These are phyloP conservation scores for Fusarium duplospermum DNA, from an alignment of 2,329 filamentous ascomycete species.

Conservation along the genomic window DNA sequence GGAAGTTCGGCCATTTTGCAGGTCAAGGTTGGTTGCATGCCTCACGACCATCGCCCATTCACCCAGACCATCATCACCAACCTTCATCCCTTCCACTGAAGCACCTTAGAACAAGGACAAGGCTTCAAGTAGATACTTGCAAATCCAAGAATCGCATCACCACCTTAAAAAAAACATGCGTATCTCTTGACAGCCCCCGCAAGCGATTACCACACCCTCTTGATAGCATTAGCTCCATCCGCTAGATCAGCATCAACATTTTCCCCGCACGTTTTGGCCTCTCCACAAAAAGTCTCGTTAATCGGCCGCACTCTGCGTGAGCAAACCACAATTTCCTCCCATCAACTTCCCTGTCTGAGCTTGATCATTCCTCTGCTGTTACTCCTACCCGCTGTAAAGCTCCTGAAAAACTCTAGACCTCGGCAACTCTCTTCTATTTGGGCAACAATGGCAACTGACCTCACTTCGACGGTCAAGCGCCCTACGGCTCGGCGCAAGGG, in stretches of 20 bases:
- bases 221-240: neutral
- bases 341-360: neutral
- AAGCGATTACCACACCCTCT: neutral
- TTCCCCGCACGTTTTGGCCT: neutral
- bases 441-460: constrained; percentile 22
- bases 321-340: neutral
- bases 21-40: neutral
- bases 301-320: neutral
- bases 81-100: neutral
- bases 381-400: neutral
- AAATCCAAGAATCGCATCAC: neutral
- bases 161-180: neutral
- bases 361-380: neutral
- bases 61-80: neutral
- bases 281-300: neutral
- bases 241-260: neutral
- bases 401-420: neutral
- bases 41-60: neutral
- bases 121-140: neutral
- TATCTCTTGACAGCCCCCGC: neutral
- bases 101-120: neutral
- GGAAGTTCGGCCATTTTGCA: neutral
- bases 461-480: constrained; percentile 1
- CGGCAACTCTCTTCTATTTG: neutral
- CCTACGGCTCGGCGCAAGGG: constrained; percentile 38